Percentiles rank a stretch among this genome's conserved stretches.
Conservation (phyloP, 2,329 filamentous ascomycete species). For the Cladophialophora immunda region DNA sequence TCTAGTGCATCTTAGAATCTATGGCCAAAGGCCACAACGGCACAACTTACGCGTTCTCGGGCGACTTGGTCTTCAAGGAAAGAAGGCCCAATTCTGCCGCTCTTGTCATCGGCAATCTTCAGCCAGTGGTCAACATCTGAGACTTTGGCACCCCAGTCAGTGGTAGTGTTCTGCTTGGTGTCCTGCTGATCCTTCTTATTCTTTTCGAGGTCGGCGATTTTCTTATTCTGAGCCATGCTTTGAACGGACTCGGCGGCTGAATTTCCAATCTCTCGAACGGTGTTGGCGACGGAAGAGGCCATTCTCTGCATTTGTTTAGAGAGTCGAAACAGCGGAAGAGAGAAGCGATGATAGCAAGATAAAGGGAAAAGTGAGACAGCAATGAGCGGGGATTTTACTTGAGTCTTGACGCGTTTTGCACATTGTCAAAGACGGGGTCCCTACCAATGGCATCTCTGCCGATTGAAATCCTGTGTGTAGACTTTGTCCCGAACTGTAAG, state of each 20-base stretch:
- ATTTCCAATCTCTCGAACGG: slow-evolving; percentile 27
- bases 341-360: slow-evolving; percentile 19
- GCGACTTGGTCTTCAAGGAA: slow-evolving; percentile 76
- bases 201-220: slow-evolving; percentile 61
- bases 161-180: slow-evolving; percentile 70
- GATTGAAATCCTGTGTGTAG: slow-evolving; percentile 8
- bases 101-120: slow-evolving; percentile 64
- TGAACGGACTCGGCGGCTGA: slow-evolving; percentile 26
- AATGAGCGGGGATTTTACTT: slow-evolving; percentile 12
- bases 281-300: slow-evolving; percentile 32
- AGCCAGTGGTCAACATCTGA: slow-evolving; percentile 81
- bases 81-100: slow-evolving; percentile 68
- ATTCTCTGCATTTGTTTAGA: slow-evolving; percentile 16
- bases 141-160: slow-evolving; percentile 79
- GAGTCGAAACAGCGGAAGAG: slow-evolving; percentile 6
- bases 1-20: slow-evolving; percentile 43
- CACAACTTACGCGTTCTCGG: slow-evolving; percentile 71
- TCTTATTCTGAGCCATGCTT: slow-evolving; percentile 36
- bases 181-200: slow-evolving; percentile 60
- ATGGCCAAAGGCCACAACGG: background rate
- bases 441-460: slow-evolving; percentile 16
- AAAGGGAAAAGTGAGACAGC: slow-evolving; percentile 18
- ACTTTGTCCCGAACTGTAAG: slow-evolving; percentile 7
- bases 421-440: background rate
- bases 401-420: slow-evolving; percentile 12